Base-by-base conservation (phyloP, 1,284 basidiomycete species). In the Schizophyllum amplum region DNA sequence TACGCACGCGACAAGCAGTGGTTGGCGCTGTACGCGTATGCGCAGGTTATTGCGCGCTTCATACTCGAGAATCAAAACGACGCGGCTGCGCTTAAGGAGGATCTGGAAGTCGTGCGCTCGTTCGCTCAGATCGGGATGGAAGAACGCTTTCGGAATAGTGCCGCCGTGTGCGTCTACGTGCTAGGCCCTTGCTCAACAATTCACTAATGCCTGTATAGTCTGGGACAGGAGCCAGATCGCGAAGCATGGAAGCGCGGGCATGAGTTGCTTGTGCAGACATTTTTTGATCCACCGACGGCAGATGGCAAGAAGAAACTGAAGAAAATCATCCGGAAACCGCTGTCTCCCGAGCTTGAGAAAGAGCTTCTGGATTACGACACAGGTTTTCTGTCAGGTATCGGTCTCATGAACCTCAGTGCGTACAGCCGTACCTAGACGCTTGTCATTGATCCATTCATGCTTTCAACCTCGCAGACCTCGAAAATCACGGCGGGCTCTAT, bases 401-500 rank as follows among this genome's bases (percentile, higher is more conserved):
- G 92, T 0, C 78, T 87, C 51, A 90, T 92, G 81, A 91, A 83
- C 63, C 79, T 95, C 55, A 95, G 88, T 90, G 13, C 27, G 27
- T 33, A 6, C 20, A 13, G 47, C 15, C 15, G 24, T 4, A 20
- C 26, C 26, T 55, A 24, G 25, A 57, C 33, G 51, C 27, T 33
- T 33, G 5, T 33, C 13, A 5, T 13, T 60, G 33, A 27, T 55
- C 23, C 7, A 17, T 17, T 17, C 33, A 24, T 57, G 9, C n/a
- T 51, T 24, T 33, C 24, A 15, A 51, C 22, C 20, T 47, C 11
- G 1, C 5, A 9, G 87, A 94, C 67, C 76, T 92, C 58, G 93
- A 95, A 71, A 83, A 86, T 2, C 90, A 92, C 60, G 93, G 93
- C 4, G 93, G 92, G 1, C 74, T 95, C 9, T 95, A 94, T 70